Conservation (phyloP, 2,329 filamentous ascomycete species). For the Colletotrichum sp. region DNA sequence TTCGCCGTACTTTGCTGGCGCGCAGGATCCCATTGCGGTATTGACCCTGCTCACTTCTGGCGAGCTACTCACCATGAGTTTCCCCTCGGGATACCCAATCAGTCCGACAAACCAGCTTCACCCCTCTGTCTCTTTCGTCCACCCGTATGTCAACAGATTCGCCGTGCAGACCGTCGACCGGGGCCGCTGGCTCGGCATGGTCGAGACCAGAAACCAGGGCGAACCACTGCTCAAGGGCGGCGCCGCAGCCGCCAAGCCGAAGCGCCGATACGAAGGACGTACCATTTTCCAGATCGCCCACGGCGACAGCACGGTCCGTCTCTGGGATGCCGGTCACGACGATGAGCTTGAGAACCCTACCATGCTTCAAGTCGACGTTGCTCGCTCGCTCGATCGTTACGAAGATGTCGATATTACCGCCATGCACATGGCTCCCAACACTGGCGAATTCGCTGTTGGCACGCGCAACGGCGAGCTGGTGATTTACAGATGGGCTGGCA, state of each 20-base stretch:
- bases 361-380: conserved; percentile 85
- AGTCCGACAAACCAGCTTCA: conserved; percentile 93
- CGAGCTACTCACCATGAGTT: conserved; percentile 87
- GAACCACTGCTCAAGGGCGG: conserved; percentile 82
- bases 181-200: conserved; percentile 86
- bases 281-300: conserved; percentile 89
- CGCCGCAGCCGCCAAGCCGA: conserved; percentile 69
- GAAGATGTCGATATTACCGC: conserved; percentile 77
- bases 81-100: conserved; percentile 90
- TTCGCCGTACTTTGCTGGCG: conserved; percentile 86
- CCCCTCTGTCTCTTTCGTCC: conserved; percentile 84
- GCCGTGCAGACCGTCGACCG: conserved; percentile 78
- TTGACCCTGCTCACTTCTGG: conserved; percentile 83
- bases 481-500: conserved; percentile 87
- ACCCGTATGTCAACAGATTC: conserved; percentile 83
- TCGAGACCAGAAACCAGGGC: conserved; percentile 81
- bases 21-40: conserved; percentile 88
- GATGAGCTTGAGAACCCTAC: conserved; percentile 91
- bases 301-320: conserved; percentile 86
- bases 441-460: conserved; percentile 85
- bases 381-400: conserved; percentile 79
- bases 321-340: conserved; percentile 92
- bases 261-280: conserved; percentile 80
- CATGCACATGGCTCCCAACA: conserved; percentile 81
- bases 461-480: conserved; percentile 83